These are phyloP conservation scores for Hymenoscyphus repandus DNA, from an alignment of 2,329 filamentous ascomycete species.

Conservation along the genomic window DNA sequence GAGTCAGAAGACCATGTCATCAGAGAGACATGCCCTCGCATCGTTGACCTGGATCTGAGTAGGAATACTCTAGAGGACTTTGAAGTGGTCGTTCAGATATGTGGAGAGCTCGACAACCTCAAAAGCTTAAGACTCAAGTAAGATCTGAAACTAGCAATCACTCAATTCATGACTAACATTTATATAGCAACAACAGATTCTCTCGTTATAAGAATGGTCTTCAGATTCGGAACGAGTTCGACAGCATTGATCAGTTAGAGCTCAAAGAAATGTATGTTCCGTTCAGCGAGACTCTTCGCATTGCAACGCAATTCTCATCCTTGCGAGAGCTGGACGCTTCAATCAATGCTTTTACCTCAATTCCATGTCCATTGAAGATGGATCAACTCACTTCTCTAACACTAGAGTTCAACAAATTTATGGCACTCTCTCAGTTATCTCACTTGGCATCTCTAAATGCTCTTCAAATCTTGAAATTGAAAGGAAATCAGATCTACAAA, in stretches of 20 bases:
- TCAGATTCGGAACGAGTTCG: conserved; percentile 39
- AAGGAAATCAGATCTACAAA: conserved; percentile 67
- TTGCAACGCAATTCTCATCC: conserved; percentile 48
- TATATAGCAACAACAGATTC: conserved; percentile 68
- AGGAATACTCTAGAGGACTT: conserved; percentile 73
- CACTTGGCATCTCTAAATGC: conserved; percentile 46
- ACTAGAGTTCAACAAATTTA: conserved; percentile 69
- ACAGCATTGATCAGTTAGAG: conserved; percentile 52
- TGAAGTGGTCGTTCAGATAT: conserved; percentile 64
- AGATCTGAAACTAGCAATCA: conserved; percentile 27
- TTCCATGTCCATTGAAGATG: conserved; percentile 38
- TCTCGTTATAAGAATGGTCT: conserved; percentile 40
- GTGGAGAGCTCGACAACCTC: conserved; percentile 61
- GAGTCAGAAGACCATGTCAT: conserved; percentile 38
- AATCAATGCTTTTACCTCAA: conserved; percentile 50
- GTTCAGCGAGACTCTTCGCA: conserved; percentile 57
- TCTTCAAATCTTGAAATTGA: conserved; percentile 62
- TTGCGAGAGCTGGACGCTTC: conserved; percentile 48
- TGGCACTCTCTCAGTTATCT: conserved; percentile 50
- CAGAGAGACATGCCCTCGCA: conserved; percentile 52
- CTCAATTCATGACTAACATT: conserved; percentile 5
- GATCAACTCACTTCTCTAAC: conserved; percentile 52
- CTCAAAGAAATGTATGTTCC: conserved; percentile 62
- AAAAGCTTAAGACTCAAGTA: conserved; percentile 67
- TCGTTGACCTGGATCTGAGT: conserved; percentile 78